Percentiles rank a stretch among this genome's conserved stretches.
These are phyloP conservation scores for Helichrysum umbraculigerum DNA, from an alignment of 129 eudicot genomes.

Conservation along the genomic window DNA sequence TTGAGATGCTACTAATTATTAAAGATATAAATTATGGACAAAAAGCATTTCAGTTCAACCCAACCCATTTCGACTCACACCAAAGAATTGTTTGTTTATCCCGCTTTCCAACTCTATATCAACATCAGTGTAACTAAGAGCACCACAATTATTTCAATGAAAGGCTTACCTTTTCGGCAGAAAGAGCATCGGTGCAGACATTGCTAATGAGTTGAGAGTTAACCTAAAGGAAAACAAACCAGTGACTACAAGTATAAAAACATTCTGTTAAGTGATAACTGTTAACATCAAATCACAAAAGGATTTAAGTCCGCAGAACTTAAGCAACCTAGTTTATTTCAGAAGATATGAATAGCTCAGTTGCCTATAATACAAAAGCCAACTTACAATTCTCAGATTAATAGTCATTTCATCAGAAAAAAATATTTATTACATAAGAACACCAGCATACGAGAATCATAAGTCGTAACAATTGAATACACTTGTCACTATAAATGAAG, in stretches of 20 bases:
- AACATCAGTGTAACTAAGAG: background rate
- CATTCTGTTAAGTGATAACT: background rate
- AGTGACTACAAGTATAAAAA: background rate
- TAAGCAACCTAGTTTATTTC: background rate
- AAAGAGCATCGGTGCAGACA: constrained; percentile 98
- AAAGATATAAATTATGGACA: too few relatives aligned
- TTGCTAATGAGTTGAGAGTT: constrained; percentile 97
- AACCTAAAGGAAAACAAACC: constrained; percentile 38
- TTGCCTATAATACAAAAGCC: too few relatives aligned
- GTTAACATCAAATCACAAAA: background rate
- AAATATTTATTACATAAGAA: too few relatives aligned
- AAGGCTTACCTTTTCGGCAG: constrained; percentile 86
- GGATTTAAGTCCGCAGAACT: background rate
- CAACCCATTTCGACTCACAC: background rate
- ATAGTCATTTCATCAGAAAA: background rate
- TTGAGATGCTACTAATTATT: background rate
- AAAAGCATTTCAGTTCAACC: background rate
- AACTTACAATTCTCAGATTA: too few relatives aligned
- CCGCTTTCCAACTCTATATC: background rate
- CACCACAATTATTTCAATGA: background rate
- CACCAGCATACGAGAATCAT: background rate
- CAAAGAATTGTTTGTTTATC: background rate
- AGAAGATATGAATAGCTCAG: background rate
- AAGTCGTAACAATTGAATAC: background rate
- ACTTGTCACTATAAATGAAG: background rate